Evolutionary conservation across 805 yeast genomes (phyloP), one percentile per base, ranked within the genome.

Genomic region (Hanseniaspora occidentalis): DNA sequence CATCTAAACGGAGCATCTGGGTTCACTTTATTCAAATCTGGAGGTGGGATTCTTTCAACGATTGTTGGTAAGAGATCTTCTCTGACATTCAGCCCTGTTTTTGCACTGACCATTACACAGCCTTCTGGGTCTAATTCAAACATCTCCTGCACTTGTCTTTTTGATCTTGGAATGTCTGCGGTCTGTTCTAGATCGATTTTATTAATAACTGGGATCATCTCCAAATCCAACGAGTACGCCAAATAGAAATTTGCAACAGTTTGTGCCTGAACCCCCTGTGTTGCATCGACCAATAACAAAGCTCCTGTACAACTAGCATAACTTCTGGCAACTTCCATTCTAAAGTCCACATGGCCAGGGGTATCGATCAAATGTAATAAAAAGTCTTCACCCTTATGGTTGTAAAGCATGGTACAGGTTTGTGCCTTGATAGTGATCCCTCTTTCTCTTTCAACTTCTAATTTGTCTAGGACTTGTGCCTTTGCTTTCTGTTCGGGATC

Each of bases 301-400:
- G 96, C 96, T 11, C 97, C 97, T 27, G 88, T 94, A 65, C 96
- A 92, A 0, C 96, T 83, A 2, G 96, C 96, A 60, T 88, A 88
- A 6, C 95, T 84, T 49, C 97, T 64, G 3, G 94, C 77, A 1
- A 89, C 98, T 52, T 89, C 98, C 7, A 53, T 57, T 40, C 96
- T 67, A 58, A 89, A 89, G 58, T 89, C 98, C 24, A 92, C 97
- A 57, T 89, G 98, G 0, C 98, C 98, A 0, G 98, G 98, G 0
- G 97, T 89, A 58, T 89, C 98, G 35, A 92, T 96, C 35, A 89
- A 65, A 64, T 89, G 96, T 36, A 89, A 63, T 41, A 92, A 60
- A 55, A 84, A 92, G 50, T 89, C 96, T 50, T 74, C 65, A 2
- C 75, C 74, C 7, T 74, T 66, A 47, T 75, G 67, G 26, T 69